phyloP scores from a whole-genome alignment of 176 grass and related monocot genomes.

The Microstegium vimineum region DNA sequence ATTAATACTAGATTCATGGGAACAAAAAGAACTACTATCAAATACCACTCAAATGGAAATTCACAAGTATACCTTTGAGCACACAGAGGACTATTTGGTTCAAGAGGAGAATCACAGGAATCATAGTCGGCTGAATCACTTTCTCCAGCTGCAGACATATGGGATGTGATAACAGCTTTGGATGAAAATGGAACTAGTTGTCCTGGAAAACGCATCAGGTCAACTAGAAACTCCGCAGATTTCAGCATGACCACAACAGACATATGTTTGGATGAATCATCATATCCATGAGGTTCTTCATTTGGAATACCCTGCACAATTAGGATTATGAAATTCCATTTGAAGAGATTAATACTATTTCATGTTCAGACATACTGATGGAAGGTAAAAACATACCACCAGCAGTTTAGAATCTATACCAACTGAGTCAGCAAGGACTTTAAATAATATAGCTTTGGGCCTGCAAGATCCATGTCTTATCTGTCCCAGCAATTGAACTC shows the following conservation, averaged over 20 bases:
- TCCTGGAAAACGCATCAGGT: slow-evolving; percentile 96
- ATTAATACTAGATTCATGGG: background rate
- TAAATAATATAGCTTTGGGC: slow-evolving; percentile 89
- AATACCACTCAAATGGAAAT: slow-evolving; percentile 17
- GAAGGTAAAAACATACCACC: slow-evolving; percentile 62
- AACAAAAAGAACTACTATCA: slow-evolving; percentile 10
- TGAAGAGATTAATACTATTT: slow-evolving; percentile 21
- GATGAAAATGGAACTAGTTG: slow-evolving; percentile 88
- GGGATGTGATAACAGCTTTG: slow-evolving; percentile 71
- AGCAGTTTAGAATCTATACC: slow-evolving; percentile 86
- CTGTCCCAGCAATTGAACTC: slow-evolving; percentile 85
- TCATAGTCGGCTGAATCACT: slow-evolving; percentile 90
- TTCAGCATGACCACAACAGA: slow-evolving; percentile 73
- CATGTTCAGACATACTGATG: slow-evolving; percentile 21
- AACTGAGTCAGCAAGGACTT: slow-evolving; percentile 91
- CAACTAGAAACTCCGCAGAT: slow-evolving; percentile 74
- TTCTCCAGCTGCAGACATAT: slow-evolving; percentile 89
- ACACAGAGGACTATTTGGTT: slow-evolving; percentile 88
- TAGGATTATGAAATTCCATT: slow-evolving; percentile 28
- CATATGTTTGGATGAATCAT: slow-evolving; percentile 88
- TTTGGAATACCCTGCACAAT: slow-evolving; percentile 67
- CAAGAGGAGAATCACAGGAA: slow-evolving; percentile 97
- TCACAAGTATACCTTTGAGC: slow-evolving; percentile 49
- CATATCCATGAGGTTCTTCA: slow-evolving; percentile 77
- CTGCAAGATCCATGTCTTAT: slow-evolving; percentile 98